Conservation (phyloP, 805 yeast species). For the Metschnikowia anglica region DNA sequence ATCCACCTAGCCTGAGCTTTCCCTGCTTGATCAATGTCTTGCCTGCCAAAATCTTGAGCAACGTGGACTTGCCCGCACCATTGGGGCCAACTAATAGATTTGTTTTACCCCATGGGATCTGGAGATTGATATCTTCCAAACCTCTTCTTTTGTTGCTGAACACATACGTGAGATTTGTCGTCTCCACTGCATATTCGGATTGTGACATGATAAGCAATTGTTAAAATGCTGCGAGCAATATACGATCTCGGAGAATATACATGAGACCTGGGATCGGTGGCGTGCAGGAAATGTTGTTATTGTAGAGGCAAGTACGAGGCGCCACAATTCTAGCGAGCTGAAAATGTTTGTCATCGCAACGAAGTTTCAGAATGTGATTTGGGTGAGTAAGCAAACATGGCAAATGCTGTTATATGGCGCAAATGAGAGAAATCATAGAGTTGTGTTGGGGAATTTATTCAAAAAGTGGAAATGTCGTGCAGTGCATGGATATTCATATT, state of each 20-base stretch:
- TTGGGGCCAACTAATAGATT: conserved; percentile 87
- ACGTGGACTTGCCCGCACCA: conserved; percentile 96
- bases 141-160: conserved; percentile 63
- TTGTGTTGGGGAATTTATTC: too few relatives aligned
- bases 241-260: neutral
- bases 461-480: too few relatives aligned
- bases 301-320: too few relatives aligned
- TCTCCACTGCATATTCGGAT: conserved; percentile 52
- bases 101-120: conserved; percentile 69
- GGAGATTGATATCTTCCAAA: conserved; percentile 58
- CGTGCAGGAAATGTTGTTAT: neutral
- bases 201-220: conserved; percentile 8
- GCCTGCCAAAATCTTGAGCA: conserved; percentile 83
- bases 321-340: too few relatives aligned
- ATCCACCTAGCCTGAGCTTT: conserved; percentile 67
- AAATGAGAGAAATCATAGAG: too few relatives aligned
- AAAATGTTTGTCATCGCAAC: too few relatives aligned
- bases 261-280: neutral
- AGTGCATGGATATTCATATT: too few relatives aligned
- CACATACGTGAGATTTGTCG: conserved; percentile 63
- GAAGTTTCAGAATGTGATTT: too few relatives aligned
- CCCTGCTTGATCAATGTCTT: conserved; percentile 82
- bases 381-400: too few relatives aligned
- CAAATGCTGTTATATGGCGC: too few relatives aligned
- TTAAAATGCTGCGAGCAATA: neutral